These are phyloP conservation scores for Pluteus cervinus DNA, from an alignment of 768 basidiomycete species.

Conservation along the genomic window DNA sequence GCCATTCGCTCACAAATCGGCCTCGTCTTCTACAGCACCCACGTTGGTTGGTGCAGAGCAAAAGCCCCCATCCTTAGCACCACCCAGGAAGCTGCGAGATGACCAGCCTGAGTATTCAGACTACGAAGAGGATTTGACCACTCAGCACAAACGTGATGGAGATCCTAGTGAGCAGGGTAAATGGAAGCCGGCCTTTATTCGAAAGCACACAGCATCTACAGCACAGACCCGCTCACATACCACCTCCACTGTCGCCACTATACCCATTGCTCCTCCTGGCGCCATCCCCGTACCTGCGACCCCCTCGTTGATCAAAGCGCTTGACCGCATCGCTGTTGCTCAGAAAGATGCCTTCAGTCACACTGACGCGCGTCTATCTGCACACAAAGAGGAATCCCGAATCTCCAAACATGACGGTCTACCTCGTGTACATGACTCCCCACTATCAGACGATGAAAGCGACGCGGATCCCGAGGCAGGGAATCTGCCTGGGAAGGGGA, in stretches of 20 bases:
- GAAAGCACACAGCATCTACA: constrained; percentile 25
- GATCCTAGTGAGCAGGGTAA: constrained; percentile 9
- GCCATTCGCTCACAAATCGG: too few species aligned
- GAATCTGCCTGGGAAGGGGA: constrained; percentile 8
- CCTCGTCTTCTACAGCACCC: too few species aligned
- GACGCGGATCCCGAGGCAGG: constrained; percentile 6
- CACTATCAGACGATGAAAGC: constrained; percentile 9
- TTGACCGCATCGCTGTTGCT: constrained; percentile 54
- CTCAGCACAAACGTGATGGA: constrained; percentile 5
- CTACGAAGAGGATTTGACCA: constrained; percentile 38
- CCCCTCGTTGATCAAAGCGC: constrained; percentile 55
- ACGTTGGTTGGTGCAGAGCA: too few species aligned
- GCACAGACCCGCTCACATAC: constrained; percentile 11
- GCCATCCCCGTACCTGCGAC: constrained; percentile 61
- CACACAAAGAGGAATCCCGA: constrained; percentile 1
- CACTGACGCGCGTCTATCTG: neutral
- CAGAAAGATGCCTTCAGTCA: constrained; percentile 43
- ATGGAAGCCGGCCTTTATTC: constrained; percentile 49
- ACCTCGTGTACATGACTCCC: constrained; percentile 7
- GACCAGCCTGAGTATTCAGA: constrained; percentile 38
- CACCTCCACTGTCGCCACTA: neutral
- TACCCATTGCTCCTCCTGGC: neutral
- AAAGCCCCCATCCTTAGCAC: neutral
- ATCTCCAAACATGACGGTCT: too few species aligned
- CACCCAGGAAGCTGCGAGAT: neutral